A percentile compares a stretch with the other conserved stretches of the same genome.
Conservation (phyloP, 768 basidiomycete genomes). For the Lyophyllum semitale region DNA sequence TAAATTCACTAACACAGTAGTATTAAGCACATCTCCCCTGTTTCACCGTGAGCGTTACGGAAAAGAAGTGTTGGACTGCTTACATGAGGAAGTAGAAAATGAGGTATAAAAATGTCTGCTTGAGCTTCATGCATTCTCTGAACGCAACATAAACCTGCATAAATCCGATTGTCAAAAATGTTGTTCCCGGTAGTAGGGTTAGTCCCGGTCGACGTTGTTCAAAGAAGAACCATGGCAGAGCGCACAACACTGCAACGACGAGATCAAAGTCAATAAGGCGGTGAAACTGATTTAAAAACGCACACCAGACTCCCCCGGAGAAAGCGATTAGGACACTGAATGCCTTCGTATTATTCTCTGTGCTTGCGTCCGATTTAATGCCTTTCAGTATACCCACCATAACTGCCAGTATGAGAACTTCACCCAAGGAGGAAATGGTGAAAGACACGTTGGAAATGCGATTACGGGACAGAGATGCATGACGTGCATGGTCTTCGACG, state of each 20-base stretch:
- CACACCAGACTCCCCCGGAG: conserved; percentile 75
- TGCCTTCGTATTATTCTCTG: conserved; percentile 72
- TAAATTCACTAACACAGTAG: conserved; percentile 55
- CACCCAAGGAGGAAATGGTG: conserved; percentile 67
- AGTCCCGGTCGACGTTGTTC: conserved; percentile 71
- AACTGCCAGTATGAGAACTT: conserved; percentile 66
- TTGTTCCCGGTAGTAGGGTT: conserved; percentile 54
- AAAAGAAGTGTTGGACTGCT: conserved; percentile 21
- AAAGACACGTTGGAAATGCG: conserved; percentile 78
- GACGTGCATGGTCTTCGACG: conserved; percentile 50
- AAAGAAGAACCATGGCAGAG: conserved; percentile 72
- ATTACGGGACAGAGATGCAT: conserved; percentile 69
- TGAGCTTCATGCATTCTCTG: conserved; percentile 64
- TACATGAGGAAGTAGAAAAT: conserved; percentile 79
- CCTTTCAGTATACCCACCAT: conserved; percentile 79
- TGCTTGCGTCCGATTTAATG: conserved; percentile 58
- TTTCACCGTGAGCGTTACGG: not conserved
- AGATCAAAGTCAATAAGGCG: not conserved
- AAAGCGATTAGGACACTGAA: conserved; percentile 81
- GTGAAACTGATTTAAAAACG: conserved; percentile 22
- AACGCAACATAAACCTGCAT: conserved; percentile 66
- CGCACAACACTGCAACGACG: conserved; percentile 52
- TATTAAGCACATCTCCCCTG: conserved; percentile 78
- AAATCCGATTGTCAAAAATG: conserved; percentile 64
- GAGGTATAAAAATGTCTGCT: conserved; percentile 75